A percentile compares a stretch with the other conserved stretches of the same genome.
Conservation (phyloP, 2,329 filamentous ascomycete species). For the Fusarium proliferatum region DNA sequence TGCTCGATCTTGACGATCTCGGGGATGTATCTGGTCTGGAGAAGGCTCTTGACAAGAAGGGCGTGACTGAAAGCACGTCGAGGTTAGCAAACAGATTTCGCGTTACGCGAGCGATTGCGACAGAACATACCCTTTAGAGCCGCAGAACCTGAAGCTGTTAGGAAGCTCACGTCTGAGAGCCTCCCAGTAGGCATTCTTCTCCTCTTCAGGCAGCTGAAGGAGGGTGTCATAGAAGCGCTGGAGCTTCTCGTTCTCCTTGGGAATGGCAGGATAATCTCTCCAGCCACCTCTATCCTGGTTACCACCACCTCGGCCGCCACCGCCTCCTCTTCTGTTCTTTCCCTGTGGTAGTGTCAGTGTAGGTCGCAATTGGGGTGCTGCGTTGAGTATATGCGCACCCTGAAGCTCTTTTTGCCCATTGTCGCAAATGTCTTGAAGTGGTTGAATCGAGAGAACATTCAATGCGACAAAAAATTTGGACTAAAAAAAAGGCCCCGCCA, state of each 20-base stretch:
- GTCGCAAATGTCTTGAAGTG: conserved; percentile 42
- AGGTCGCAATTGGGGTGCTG: conserved; percentile 18
- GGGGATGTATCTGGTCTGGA: conserved; percentile 90
- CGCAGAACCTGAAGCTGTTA: conserved; percentile 97
- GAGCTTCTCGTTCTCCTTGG: conserved; percentile 85
- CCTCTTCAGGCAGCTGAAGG: conserved; percentile 79
- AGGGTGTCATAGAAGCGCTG: conserved; percentile 88
- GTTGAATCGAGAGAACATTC: conserved; percentile 16
- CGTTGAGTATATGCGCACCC: conserved; percentile 41
- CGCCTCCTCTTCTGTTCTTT: conserved; percentile 52
- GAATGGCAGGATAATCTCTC: conserved; percentile 59
- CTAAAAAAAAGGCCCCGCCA: conserved; percentile 40
- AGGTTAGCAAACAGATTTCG: conserved; percentile 27
- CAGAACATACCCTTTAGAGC: conserved; percentile 80
- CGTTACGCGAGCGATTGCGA: not conserved
- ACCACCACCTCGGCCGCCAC: conserved; percentile 49
- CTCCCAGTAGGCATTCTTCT: conserved; percentile 85
- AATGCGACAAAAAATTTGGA: conserved; percentile 44
- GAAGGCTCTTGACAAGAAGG: conserved; percentile 87
- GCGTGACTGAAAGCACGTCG: conserved; percentile 72
- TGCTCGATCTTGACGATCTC: conserved; percentile 86
- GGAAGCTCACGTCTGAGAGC: conserved; percentile 86
- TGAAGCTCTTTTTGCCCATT: conserved; percentile 54
- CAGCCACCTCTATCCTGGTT: conserved; percentile 42
- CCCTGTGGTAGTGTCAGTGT: conserved; percentile 46